A percentile compares a stretch with the other conserved stretches of the same genome.
Evolutionary conservation across 768 basidiomycete species (phyloP).

Genomic region (Boletus huronensis): DNA sequence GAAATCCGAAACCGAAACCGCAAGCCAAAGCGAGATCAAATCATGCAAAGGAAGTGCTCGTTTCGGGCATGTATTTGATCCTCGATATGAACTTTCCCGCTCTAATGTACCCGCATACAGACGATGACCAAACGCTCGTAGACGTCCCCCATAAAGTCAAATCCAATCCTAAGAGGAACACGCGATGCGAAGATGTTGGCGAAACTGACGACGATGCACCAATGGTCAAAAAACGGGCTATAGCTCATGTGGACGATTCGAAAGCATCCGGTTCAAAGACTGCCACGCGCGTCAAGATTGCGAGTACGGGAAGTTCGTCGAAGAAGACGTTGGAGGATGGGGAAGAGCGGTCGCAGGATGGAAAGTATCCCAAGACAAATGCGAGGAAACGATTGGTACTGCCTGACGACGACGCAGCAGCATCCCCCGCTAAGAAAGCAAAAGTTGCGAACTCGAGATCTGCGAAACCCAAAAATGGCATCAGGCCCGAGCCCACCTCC

Average conservation of each 20-base stretch:
- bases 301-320: background rate
- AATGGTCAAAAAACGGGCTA: background rate
- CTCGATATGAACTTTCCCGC: background rate
- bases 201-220: conserved; percentile 3
- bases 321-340: background rate
- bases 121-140: conserved; percentile 28
- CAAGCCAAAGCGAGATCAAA: conserved; percentile 5
- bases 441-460: conserved; percentile 1
- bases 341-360: background rate
- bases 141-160: conserved; percentile 18
- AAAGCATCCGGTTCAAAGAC: background rate
- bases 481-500: background rate
- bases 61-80: conserved; percentile 13
- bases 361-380: background rate
- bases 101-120: conserved; percentile 9
- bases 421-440: conserved; percentile 16
- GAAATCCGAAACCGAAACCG: conserved; percentile 3
- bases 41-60: conserved; percentile 1
- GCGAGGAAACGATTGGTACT: conserved; percentile 3
- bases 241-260: background rate
- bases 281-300: background rate
- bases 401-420: background rate
- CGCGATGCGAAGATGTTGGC: background rate
- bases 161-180: background rate
- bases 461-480: background rate